phyloP scores from a whole-genome alignment of 345 rosid species.

The Euphorbia lathyris region DNA sequence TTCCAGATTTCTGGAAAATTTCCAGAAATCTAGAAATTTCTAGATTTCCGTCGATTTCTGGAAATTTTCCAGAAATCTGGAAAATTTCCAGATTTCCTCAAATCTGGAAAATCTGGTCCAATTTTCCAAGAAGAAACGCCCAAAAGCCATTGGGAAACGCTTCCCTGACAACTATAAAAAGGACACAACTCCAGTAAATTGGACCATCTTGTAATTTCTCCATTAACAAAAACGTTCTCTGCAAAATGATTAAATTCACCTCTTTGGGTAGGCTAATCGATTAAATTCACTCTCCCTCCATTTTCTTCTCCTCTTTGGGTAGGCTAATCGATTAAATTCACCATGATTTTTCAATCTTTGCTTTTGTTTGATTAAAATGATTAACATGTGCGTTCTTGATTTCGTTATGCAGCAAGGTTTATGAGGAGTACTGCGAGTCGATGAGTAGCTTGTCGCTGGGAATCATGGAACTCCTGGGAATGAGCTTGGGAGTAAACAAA shows the following conservation, averaged over 20 bases:
- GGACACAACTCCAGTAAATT: slow-evolving; percentile 36
- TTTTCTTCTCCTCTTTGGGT: slow-evolving; percentile 43
- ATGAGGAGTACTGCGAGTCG: slow-evolving; percentile 76
- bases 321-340: slow-evolving; percentile 17
- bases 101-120: too few relatives aligned
- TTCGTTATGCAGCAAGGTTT: slow-evolving; percentile 51
- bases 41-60: too few relatives aligned
- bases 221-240: slow-evolving; percentile 14
- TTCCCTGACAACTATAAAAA: slow-evolving; percentile 49
- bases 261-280: slow-evolving; percentile 54
- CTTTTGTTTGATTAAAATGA: too few relatives aligned
- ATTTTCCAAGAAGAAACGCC: slow-evolving; percentile 27
- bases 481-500: slow-evolving; percentile 62
- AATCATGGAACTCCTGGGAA: slow-evolving; percentile 88
- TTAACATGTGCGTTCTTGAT: too few relatives aligned
- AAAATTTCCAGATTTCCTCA: too few relatives aligned
- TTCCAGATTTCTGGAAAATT: too few relatives aligned
- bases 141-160: slow-evolving; percentile 49
- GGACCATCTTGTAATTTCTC: slow-evolving; percentile 24
- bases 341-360: too few relatives aligned
- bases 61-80: too few relatives aligned
- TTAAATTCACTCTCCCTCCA: background rate
- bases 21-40: too few relatives aligned
- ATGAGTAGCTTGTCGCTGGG: slow-evolving; percentile 85
- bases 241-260: slow-evolving; percentile 23